Evolutionary conservation across 495 filamentous ascomycete genomes (phyloP), one percentile per base, ranked within the genome.

Genomic region (Pyrenopolyporus hunteri): DNA sequence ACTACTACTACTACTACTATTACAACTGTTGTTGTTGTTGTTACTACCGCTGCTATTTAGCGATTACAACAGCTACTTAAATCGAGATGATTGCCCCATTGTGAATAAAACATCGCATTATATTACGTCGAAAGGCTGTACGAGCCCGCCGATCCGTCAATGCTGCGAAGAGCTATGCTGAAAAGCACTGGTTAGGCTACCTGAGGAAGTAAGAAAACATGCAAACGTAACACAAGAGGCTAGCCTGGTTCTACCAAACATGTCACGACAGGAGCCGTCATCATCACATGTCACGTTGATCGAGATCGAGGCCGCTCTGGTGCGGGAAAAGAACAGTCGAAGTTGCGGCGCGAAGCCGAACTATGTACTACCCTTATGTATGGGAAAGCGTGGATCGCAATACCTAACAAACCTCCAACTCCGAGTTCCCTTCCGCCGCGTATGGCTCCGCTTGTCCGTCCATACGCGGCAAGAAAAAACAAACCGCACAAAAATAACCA

Each of bases 331-430:
- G 6, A 22, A 36, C 5, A 43, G 45, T 20, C 55, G 25, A 20
- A 29, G 36, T 58, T 51, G 3, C 22, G 55, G 55, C 46, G 44
- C 31, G 26, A 59, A 31, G 31, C 52, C 40, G 52, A 26, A 53
- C 49, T 44, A 26, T 47, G 43, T 32, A 61, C 42, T 52, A 46
- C 36, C n/a, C 22, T 26, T 33, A 53, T 20, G 39, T 14, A 42
- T 39, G 33, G 37, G 22, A 52, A 52, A 53, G 28, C 35, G n/a
- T n/a, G n/a, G n/a, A 26, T 17, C 8, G 29, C 43, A 42, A 51
- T n/a, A n/a, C n/a, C n/a, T n/a, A 19, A 42, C 19, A n/a, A 59
- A 20, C 29, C 57, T n/a, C 40, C 7, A 60, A 60, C 57, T 53
- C 57, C 57, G 40, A 33, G n/a, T 32, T 9, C 9, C 36, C 26